Percentiles rank a stretch among this genome's conserved stretches.
Evolutionary conservation across 1,284 basidiomycete genomes (phyloP).

Genomic region (Ceratobasidium sp.): DNA sequence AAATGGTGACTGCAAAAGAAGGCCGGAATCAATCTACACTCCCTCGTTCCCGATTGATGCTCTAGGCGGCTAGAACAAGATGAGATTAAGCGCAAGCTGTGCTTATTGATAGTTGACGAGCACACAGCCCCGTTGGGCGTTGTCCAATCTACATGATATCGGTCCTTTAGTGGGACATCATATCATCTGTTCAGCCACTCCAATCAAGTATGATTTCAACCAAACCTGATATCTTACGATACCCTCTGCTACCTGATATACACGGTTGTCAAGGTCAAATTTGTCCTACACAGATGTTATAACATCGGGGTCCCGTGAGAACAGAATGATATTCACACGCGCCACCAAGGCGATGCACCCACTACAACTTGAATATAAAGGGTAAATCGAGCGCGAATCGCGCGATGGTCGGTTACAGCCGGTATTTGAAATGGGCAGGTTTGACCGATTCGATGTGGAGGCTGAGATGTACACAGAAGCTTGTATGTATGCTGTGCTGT

Average conservation of each 20-base stretch:
- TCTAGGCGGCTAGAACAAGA: background rate
- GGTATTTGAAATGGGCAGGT: too few relatives aligned
- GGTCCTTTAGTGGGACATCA: background rate
- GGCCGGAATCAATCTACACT: background rate
- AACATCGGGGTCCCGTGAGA: too few relatives aligned
- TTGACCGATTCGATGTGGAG: too few relatives aligned
- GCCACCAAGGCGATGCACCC: too few relatives aligned
- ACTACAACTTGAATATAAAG: too few relatives aligned
- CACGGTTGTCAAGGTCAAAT: background rate
- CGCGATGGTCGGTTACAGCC: too few relatives aligned
- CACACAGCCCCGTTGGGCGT: background rate
- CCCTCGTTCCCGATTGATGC: slow-evolving; percentile 8
- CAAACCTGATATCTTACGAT: background rate
- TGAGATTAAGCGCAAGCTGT: slow-evolving; percentile 8
- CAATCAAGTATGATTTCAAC: background rate
- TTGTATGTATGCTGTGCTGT: too few relatives aligned
- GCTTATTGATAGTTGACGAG: background rate
- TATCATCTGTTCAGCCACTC: background rate
- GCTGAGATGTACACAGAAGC: too few relatives aligned
- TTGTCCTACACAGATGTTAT: background rate
- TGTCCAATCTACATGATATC: slow-evolving; percentile 1
- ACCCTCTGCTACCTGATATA: background rate
- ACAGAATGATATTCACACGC: too few relatives aligned
- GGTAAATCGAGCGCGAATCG: too few relatives aligned
- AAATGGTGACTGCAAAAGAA: slow-evolving; percentile 1